phyloP scores from a whole-genome alignment of 352 stramenopile genomes.

The Blastocystis sp. region DNA sequence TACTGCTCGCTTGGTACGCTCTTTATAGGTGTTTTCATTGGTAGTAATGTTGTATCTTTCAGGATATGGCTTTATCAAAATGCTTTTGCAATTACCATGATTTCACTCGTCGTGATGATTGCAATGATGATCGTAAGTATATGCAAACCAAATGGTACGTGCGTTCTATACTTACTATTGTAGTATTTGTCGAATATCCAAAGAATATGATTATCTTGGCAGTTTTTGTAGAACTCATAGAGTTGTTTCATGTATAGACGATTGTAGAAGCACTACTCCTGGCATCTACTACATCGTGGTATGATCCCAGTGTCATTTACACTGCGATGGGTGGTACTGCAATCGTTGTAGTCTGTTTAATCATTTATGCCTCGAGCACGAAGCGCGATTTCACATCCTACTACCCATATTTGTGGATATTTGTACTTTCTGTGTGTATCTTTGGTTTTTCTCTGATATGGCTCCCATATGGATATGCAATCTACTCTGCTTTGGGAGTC shows the following conservation, averaged over 20 bases:
- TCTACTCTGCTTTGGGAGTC: neutral
- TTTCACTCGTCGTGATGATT: neutral
- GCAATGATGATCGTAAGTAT: neutral
- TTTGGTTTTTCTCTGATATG: neutral
- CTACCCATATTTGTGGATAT: neutral
- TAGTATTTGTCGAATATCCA: conserved; percentile 4
- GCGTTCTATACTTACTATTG: neutral
- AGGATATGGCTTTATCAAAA: neutral
- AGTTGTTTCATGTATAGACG: neutral
- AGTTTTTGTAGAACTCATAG: neutral
- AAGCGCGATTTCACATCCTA: neutral
- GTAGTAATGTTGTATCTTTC: neutral
- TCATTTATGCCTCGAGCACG: neutral
- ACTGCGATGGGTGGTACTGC: neutral
- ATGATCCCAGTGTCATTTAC: neutral
- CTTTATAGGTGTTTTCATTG: neutral
- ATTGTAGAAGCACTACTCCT: neutral
- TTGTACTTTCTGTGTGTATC: neutral
- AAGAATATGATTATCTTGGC: neutral
- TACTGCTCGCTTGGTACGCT: neutral
- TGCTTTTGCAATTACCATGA: neutral
- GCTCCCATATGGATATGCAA: neutral
- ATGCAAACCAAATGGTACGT: neutral
- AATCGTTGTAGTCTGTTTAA: neutral
- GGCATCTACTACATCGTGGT: neutral